Evolutionary conservation across 805 yeast genomes (phyloP).

Genomic region (Ogataea zsoltii): DNA sequence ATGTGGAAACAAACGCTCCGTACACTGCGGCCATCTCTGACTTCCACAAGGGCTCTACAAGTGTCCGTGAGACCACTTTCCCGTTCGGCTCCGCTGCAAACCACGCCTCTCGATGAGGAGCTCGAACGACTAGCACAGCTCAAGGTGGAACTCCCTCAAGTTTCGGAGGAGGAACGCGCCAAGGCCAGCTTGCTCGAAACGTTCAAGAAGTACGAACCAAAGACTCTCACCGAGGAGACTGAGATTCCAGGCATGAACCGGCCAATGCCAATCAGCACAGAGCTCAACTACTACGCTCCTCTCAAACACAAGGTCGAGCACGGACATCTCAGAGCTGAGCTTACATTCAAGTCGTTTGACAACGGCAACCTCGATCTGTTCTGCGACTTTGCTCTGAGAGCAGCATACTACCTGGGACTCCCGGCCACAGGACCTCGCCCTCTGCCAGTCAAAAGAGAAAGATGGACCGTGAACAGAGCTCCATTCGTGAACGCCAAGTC

Average conservation of each 20-base stretch:
- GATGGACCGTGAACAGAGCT: slow-evolving; percentile 91
- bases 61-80: too few species aligned
- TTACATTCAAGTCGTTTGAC: slow-evolving; percentile 72
- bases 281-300: slow-evolving; percentile 80
- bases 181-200: slow-evolving; percentile 29
- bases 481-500: slow-evolving; percentile 94
- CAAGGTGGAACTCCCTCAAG: slow-evolving; percentile 19
- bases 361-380: slow-evolving; percentile 70
- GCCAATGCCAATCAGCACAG: slow-evolving; percentile 84
- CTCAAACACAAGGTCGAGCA: slow-evolving; percentile 63
- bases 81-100: too few species aligned
- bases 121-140: slow-evolving; percentile 30
- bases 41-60: neutral
- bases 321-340: slow-evolving; percentile 76
- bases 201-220: slow-evolving; percentile 38
- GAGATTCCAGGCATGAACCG: slow-evolving; percentile 38
- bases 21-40: neutral
- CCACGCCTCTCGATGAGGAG: slow-evolving; percentile 19
- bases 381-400: slow-evolving; percentile 83
- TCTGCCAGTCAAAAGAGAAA: slow-evolving; percentile 68
- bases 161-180: slow-evolving; percentile 18
- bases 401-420: slow-evolving; percentile 86
- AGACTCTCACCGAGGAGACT: slow-evolving; percentile 36
- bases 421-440: slow-evolving; percentile 79
- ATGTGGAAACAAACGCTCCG: neutral